Percentiles rank a stretch among this genome's conserved stretches.
These are phyloP conservation scores for Solanum chacoense DNA, from an alignment of 305 asterid species.

Conservation along the genomic window DNA sequence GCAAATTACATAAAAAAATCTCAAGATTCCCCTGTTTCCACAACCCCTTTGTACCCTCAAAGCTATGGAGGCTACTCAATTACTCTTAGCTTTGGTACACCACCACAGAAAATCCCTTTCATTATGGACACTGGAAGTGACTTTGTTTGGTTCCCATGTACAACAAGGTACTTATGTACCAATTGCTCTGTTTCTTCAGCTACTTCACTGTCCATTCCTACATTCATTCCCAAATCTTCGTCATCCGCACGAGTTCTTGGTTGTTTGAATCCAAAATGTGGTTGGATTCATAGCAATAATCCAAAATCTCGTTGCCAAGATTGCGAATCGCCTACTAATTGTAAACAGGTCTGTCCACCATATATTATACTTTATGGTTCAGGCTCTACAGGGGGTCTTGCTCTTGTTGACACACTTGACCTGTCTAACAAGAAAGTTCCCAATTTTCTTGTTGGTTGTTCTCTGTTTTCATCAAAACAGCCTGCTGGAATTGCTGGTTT, in stretches of 20 bases:
- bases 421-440: slow-evolving; percentile 24
- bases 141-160: slow-evolving; percentile 87
- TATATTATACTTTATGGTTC: slow-evolving; percentile 62
- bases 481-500: slow-evolving; percentile 90
- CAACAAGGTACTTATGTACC: slow-evolving; percentile 45
- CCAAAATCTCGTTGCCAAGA: slow-evolving; percentile 33
- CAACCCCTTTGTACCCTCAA: slow-evolving; percentile 53
- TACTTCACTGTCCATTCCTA: slow-evolving; percentile 16
- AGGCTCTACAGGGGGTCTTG: slow-evolving; percentile 72
- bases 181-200: slow-evolving; percentile 28
- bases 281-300: slow-evolving; percentile 60
- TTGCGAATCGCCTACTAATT: slow-evolving; percentile 30
- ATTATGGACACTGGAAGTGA: slow-evolving; percentile 76
- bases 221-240: slow-evolving; percentile 59
- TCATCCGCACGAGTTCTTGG: slow-evolving; percentile 61
- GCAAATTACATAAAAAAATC: slow-evolving; percentile 57
- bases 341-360: slow-evolving; percentile 72
- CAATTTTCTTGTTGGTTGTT: slow-evolving; percentile 68
- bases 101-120: slow-evolving; percentile 59
- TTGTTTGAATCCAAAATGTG: slow-evolving; percentile 59
- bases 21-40: slow-evolving; percentile 22
- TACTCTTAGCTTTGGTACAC: slow-evolving; percentile 76
- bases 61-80: slow-evolving; percentile 69
- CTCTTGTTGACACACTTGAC: slow-evolving; percentile 56
- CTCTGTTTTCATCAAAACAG: slow-evolving; percentile 50